Conservation (phyloP, 2,329 filamentous ascomycete genomes). For the Xylaria sp. region DNA sequence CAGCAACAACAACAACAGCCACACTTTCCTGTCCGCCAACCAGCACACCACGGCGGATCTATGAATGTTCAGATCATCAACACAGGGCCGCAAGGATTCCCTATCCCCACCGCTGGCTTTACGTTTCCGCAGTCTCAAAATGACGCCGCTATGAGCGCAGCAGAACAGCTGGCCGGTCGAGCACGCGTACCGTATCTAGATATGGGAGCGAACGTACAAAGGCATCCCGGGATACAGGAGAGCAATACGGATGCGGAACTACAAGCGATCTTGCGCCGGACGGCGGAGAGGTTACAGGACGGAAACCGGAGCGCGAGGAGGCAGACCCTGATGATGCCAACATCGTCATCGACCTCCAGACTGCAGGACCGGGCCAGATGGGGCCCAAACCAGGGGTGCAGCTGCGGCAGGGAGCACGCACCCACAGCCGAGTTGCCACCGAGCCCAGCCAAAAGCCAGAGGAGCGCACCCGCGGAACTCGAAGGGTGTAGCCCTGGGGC, state of each 20-base stretch:
- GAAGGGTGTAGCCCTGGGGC: constrained; percentile 39
- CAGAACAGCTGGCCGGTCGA: constrained; percentile 46
- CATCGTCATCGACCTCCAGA: constrained; percentile 13
- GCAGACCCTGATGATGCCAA: constrained; percentile 44
- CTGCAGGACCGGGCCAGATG: constrained; percentile 9
- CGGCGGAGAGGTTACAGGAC: constrained; percentile 62
- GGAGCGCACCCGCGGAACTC: constrained; percentile 47
- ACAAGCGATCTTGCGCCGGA: constrained; percentile 63
- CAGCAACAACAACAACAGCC: not conserved
- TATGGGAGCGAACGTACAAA: constrained; percentile 17
- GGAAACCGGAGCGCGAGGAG: constrained; percentile 50
- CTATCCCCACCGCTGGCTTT: not conserved
- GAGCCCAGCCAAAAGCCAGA: constrained; percentile 49
- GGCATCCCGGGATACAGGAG: constrained; percentile 13
- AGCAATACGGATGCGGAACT: constrained; percentile 60
- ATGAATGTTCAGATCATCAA: constrained; percentile 10
- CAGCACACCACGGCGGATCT: constrained; percentile 15
- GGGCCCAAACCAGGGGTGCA: not conserved
- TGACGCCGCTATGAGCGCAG: constrained; percentile 40
- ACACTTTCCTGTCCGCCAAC: constrained; percentile 15
- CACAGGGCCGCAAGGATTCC: constrained; percentile 14
- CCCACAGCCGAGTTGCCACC: constrained; percentile 6
- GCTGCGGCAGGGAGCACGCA: not conserved
- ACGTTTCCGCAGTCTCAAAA: constrained; percentile 8
- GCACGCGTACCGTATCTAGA: constrained; percentile 41